These are phyloP conservation scores for Spizellomyces sp. DNA, from an alignment of 192 early-diverging fungal genomes.

Conservation along the genomic window DNA sequence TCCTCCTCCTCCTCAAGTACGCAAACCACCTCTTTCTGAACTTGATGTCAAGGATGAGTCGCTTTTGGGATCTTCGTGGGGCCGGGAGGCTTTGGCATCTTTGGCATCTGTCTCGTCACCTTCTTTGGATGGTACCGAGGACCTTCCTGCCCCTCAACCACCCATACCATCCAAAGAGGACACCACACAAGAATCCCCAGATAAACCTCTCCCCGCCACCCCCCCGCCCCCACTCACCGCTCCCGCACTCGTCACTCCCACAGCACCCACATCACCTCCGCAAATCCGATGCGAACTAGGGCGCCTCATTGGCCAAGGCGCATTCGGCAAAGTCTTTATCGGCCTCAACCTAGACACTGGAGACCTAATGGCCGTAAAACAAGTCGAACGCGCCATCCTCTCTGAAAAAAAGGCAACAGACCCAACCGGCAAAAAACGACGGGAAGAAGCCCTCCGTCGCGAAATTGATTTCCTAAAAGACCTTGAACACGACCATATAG, in stretches of 20 bases:
- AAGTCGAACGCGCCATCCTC: conserved; percentile 63
- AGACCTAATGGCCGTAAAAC: conserved; percentile 96
- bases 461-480: conserved; percentile 83
- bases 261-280: background rate
- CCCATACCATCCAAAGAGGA: background rate
- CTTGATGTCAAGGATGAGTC: background rate
- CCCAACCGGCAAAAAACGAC: conserved; percentile 26
- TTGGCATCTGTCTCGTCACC: conserved; percentile 2
- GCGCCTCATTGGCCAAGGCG: conserved; percentile 90
- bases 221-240: background rate
- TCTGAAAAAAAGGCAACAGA: conserved; percentile 4
- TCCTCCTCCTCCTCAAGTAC: background rate
- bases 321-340: conserved; percentile 93
- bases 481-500: conserved; percentile 87
- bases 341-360: conserved; percentile 87
- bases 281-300: conserved; percentile 84
- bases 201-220: background rate
- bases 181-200: background rate
- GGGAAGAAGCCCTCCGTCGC: conserved; percentile 74
- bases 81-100: background rate
- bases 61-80: background rate
- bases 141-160: background rate
- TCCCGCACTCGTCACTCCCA: background rate
- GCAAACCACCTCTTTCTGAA: background rate
- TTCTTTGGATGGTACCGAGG: background rate